Conservation (phyloP, 225 moss, liverwort and hornwort genomes). For the Straminergon stramineum region DNA sequence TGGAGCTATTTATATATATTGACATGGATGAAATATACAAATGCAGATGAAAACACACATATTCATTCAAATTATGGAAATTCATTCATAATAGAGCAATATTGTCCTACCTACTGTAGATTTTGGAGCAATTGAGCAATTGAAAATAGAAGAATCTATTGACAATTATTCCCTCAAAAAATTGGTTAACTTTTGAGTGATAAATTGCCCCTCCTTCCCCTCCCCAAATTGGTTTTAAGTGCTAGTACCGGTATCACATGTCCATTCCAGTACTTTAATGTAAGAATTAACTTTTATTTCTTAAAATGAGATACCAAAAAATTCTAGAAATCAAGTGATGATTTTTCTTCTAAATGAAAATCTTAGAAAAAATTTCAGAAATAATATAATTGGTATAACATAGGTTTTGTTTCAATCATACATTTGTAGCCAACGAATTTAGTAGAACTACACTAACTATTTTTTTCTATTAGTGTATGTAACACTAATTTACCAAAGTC, state of each 20-base stretch:
- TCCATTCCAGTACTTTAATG: fast-evolving
- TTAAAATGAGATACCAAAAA: neutral
- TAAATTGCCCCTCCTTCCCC: fast-evolving
- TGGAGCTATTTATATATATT: neutral
- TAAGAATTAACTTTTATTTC: neutral
- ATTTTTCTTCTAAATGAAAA: neutral
- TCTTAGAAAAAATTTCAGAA: neutral
- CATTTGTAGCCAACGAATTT: neutral
- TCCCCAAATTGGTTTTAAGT: fast-evolving
- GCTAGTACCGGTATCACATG: neutral
- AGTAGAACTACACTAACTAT: neutral
- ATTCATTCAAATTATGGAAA: neutral
- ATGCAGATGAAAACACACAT: fast-evolving
- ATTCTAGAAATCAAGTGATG: neutral
- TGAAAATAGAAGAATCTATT: neutral
- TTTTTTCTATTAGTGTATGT: neutral
- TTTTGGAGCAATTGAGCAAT: neutral
- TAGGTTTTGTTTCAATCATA: neutral
- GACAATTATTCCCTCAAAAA: neutral
- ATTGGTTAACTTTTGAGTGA: fast-evolving
- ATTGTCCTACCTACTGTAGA: neutral
- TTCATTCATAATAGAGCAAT: neutral
- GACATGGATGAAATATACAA: neutral
- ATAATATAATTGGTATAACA: too few relatives aligned
- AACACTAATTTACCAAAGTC: neutral